Conservation (phyloP, 2,329 filamentous ascomycete species). For the Colletotrichum chrysophilum region DNA sequence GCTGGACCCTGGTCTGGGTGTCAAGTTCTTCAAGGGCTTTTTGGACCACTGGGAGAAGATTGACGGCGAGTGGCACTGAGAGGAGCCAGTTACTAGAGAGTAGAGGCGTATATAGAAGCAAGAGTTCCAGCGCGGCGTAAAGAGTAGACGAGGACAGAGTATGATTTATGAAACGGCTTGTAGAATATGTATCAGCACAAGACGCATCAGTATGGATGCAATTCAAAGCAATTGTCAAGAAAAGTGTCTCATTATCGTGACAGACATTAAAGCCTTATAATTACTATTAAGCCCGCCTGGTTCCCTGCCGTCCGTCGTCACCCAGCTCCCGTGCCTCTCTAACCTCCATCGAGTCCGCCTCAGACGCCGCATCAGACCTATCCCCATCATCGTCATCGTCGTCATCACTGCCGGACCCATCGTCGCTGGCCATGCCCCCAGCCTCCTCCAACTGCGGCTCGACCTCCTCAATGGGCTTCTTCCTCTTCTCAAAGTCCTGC, state of each 20-base stretch:
- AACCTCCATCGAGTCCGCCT: slow-evolving; percentile 29
- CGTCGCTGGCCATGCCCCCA: slow-evolving; percentile 26
- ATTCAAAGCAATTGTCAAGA: background rate
- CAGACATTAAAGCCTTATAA: background rate
- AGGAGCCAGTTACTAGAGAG: background rate
- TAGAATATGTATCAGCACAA: slow-evolving; percentile 7
- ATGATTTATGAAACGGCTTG: slow-evolving; percentile 6
- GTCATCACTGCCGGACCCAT: slow-evolving; percentile 23
- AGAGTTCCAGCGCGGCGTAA: background rate
- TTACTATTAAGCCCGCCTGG: background rate
- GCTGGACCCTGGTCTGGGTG: slow-evolving; percentile 85
- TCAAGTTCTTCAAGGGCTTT: slow-evolving; percentile 88
- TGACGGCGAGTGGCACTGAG: slow-evolving; percentile 74
- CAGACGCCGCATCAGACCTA: slow-evolving; percentile 1
- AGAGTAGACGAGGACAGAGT: background rate
- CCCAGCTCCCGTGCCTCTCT: slow-evolving; percentile 28
- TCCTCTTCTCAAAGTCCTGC: slow-evolving; percentile 89
- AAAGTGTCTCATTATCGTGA: background rate
- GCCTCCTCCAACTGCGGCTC: slow-evolving; percentile 26
- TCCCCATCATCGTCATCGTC: slow-evolving; percentile 42
- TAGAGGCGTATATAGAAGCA: background rate
- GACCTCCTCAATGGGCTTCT: slow-evolving; percentile 37
- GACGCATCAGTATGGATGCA: background rate
- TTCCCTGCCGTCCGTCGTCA: slow-evolving; percentile 13
- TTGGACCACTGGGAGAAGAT: slow-evolving; percentile 85